Base-by-base conservation (phyloP, 352 stramenopile genomes). In the Pythium grandisporangium region DNA sequence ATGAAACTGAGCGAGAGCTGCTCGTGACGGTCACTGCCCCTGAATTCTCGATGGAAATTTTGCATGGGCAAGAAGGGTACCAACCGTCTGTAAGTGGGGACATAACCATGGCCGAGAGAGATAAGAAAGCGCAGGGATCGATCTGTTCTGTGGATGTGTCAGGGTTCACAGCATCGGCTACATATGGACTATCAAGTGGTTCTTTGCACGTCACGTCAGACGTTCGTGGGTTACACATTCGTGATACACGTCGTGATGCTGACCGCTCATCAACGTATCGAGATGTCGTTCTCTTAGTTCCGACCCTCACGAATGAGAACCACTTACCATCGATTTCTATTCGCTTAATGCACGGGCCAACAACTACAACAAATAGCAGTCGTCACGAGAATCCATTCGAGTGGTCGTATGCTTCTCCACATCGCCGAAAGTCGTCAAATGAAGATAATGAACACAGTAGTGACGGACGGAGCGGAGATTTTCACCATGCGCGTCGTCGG, bases 31-130 rank as follows among this genome's bases (percentile, higher is more conserved):
- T 82, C 2, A 48, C 66, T 25, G 63, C 87, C 36, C 80, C 80
- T 12, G 77, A 89, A 46, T 62, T 93, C 14, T 72, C 80, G 29
- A 72, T 93, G 54, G 80, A 93, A 37, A 62, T 93, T 51, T 54
- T 90, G 12, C 66, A 87, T 39, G 73, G 77, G 0, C 62, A 87
- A 38, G 51, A 84, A 37, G 80, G 80, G 5, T 93, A 91, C 40
- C 71, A 91, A 24, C 80, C 77, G 10, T 85, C 75, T 5, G 70
- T 57, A 32, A 85, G 66, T 53, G 80, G 73, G 13, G 77, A 91
- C 40, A 48, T 93, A 2, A 78, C 68, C 21, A 84, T 91, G 74
- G 71, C 69, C 10, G 68, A 82, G 21, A 68, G 63, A 20, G 58
- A 63, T 27, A 84, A 72, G 30, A 75, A 59, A 10, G 79, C 68